These are phyloP conservation scores for Penicillium decumbens DNA, from an alignment of 2,329 filamentous ascomycete genomes.

Conservation along the genomic window DNA sequence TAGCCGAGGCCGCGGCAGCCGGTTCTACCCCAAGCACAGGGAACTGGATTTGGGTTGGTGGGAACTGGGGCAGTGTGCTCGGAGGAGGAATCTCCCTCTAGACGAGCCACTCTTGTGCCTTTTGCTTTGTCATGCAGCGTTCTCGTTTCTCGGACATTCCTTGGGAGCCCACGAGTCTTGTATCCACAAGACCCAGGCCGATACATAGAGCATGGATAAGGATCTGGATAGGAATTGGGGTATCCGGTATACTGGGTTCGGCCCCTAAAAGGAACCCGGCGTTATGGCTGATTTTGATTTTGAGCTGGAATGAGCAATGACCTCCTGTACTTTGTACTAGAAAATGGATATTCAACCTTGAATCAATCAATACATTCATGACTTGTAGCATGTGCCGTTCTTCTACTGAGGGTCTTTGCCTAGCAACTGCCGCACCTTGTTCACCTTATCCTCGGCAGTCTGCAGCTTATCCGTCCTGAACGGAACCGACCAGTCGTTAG, in stretches of 20 bases:
- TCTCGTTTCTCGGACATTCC: conserved; percentile 8
- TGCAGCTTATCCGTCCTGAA: conserved; percentile 78
- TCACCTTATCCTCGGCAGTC: conserved; percentile 73
- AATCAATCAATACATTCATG: neutral
- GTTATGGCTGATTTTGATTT: neutral
- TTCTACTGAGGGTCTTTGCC: conserved; percentile 22
- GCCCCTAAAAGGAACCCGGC: neutral
- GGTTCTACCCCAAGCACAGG: conserved; percentile 38
- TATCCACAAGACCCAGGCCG: neutral
- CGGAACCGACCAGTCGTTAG: conserved; percentile 13
- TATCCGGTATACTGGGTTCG: neutral
- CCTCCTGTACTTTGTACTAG: neutral
- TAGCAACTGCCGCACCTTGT: conserved; percentile 53
- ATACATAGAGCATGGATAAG: conserved; percentile 6
- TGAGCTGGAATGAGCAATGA: neutral
- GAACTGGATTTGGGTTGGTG: conserved; percentile 45
- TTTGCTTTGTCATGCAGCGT: conserved; percentile 8
- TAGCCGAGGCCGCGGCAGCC: conserved; percentile 36
- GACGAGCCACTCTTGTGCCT: neutral
- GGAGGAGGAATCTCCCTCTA: conserved; percentile 39
- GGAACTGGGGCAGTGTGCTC: conserved; percentile 39
- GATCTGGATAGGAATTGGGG: neutral
- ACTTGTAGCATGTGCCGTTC: neutral
- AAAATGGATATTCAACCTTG: neutral
- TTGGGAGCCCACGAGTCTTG: neutral